Base-by-base conservation (phyloP, 2,329 filamentous ascomycete species). In the Fusarium citri region DNA sequence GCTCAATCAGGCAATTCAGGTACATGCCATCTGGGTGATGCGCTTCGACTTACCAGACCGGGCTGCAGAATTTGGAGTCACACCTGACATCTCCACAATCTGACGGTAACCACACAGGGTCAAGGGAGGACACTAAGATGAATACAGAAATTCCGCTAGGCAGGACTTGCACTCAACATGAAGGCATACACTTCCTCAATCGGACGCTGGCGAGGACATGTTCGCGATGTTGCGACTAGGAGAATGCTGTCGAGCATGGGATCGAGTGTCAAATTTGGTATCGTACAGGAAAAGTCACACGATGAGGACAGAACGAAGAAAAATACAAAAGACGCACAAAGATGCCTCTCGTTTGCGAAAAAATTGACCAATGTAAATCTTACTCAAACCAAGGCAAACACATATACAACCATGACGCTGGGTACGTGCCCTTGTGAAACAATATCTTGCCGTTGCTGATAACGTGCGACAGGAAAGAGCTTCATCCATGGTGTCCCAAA, bases 11-110 rank as follows among this genome's bases (percentile, higher is more conserved):
- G n/a, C 10, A 56, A 55, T 23, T 16, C 4, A 41, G 28, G 10
- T 3, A 12, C 20, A n/a, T 31, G 37, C 7, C 3, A 20, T 31
- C 40, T 5, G 14, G 14, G 20, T 26, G 14, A 20, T 25, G 40
- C 61, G 62, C 59, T 59, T 64, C 34, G 40, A 51, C 31, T 12
- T 64, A 45, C 62, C 51, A 42, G 45, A 28, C 30, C 11, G 2
- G 41, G 46, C 14, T 16, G 18, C 25, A 53, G 26, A 43, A 30
- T 7, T 58, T 31, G 25, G 25, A 26, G 45, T n/a, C 18, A 46
- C 55, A 43, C 20, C 22, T 25, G 22, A 25, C 18, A 46, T 59
- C 50, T 41, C 59, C 59, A 58, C 61, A 37, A 20, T 37, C 45
- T 25, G n/a, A 25, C 43, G 23, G 34, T 12, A 30, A 40, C 11